Base-by-base conservation (phyloP, 768 basidiomycete species). In the Tricholoma terreum region DNA sequence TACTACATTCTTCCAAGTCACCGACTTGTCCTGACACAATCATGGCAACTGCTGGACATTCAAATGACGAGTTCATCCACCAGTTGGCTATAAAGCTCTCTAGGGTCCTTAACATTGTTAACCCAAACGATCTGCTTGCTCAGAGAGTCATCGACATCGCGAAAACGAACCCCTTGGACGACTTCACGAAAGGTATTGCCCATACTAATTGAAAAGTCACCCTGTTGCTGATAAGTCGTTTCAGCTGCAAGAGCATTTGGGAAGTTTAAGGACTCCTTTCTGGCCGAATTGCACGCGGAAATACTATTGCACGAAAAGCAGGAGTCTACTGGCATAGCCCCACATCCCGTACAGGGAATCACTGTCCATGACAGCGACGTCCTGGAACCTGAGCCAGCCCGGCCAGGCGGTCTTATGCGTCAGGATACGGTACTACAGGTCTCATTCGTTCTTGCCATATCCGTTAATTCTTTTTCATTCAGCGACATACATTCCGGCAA, bases 61-160 rank as follows among this genome's bases (percentile, higher is more conserved):
- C 52, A 48, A 56, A 38, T 35, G 74, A 77, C 56, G 77, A 79
- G 21, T 89, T 88, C 68, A 81, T 75, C 43, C 88, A 92, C 68
- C 78, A 84, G 52, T 68, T 90, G 30, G 89, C 88, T 21, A 86
- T 91, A 58, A 84, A 89, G 74, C 80, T 96, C 8, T 94, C 92
- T 1, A 75, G 93, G 33, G 84, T 84, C 2, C 79, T 94, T 65
- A 94, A 94, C 69, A 77, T 79, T 12, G 69, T 93, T 58, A 91
- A 91, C 65, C 90, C 90, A 0, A 96, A 95, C 68, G 89, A 92
- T 62, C 71, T 89, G 3, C 81, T 96, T 19, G 93, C 92, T 2
- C 78, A 82, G 59, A 76, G 87, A 56, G 89, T 95, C 33, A 84
- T 86, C 22, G 88, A 90, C 63, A 87, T 95, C 58, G 92, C 92